Evolutionary conservation across 2,329 filamentous ascomycete species (phyloP).

Genomic region (Colletotrichum neosansevieriae): DNA sequence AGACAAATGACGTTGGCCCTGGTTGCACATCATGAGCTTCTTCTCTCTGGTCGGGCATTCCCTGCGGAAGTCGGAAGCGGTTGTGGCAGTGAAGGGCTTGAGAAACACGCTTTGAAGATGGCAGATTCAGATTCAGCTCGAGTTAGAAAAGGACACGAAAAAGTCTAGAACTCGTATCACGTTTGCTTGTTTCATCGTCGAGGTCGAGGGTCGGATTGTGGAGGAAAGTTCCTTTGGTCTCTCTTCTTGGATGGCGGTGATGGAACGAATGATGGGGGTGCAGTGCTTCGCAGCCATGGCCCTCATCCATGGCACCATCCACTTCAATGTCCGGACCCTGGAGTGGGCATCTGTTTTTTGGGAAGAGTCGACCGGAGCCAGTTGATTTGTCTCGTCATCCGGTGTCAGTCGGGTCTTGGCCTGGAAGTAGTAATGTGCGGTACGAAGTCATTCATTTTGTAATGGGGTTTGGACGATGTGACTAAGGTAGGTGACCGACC

Average conservation of each 20-base stretch:
- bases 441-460: not conserved
- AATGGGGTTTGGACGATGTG: not conserved
- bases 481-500: too few relatives aligned
- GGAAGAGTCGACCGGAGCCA: constrained; percentile 19
- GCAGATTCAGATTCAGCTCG: constrained; percentile 37
- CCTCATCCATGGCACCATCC: constrained; percentile 25
- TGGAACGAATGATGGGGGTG: constrained; percentile 14
- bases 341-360: constrained; percentile 20
- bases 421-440: not conserved
- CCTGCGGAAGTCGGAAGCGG: constrained; percentile 18
- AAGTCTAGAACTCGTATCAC: constrained; percentile 23
- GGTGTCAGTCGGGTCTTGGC: constrained; percentile 21
- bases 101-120: constrained; percentile 12
- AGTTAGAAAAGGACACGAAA: constrained; percentile 26
- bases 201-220: not conserved
- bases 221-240: constrained; percentile 8
- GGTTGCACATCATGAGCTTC: constrained; percentile 9
- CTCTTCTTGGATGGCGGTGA: not conserved
- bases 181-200: constrained; percentile 25
- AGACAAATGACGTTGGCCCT: not conserved
- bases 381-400: constrained; percentile 21
- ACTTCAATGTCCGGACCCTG: constrained; percentile 34
- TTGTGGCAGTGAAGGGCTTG: constrained; percentile 17
- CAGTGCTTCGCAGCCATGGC: not conserved
- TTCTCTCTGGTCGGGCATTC: constrained; percentile 6